Evolutionary conservation across 306 rosid genomes (phyloP).

Genomic region (Prunus padus): DNA sequence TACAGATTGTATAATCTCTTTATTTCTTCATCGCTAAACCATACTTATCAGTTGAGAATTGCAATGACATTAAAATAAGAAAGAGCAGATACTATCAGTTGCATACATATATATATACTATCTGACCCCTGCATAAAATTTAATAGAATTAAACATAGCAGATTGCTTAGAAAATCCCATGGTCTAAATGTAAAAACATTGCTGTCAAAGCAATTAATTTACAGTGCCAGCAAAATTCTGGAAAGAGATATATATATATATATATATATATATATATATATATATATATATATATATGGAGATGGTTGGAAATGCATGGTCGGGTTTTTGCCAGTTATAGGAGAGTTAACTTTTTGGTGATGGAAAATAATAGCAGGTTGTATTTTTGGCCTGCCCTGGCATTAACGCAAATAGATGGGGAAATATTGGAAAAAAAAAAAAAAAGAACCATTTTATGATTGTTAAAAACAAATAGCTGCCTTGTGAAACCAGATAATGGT

Average conservation of each 20-base stretch:
- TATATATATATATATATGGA: background rate
- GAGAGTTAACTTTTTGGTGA: background rate
- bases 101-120: too few relatives aligned
- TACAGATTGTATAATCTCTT: background rate
- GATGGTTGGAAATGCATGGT: background rate
- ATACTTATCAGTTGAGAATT: too few relatives aligned
- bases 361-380: background rate
- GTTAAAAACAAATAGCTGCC: conserved; percentile 2
- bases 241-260: background rate
- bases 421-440: background rate
- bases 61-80: too few relatives aligned
- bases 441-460: background rate
- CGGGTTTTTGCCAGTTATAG: background rate
- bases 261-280: too few relatives aligned
- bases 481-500: too few relatives aligned
- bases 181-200: too few relatives aligned
- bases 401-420: background rate
- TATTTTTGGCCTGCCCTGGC: background rate
- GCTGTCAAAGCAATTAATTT: background rate
- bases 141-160: too few relatives aligned
- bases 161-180: too few relatives aligned
- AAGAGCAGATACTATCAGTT: too few relatives aligned
- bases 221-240: background rate
- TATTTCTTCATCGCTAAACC: too few relatives aligned
- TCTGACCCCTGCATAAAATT: too few relatives aligned